Percentiles rank a stretch among this genome's conserved stretches.
Conservation (phyloP, 345 rosid genomes). For the Camelina hispida region DNA sequence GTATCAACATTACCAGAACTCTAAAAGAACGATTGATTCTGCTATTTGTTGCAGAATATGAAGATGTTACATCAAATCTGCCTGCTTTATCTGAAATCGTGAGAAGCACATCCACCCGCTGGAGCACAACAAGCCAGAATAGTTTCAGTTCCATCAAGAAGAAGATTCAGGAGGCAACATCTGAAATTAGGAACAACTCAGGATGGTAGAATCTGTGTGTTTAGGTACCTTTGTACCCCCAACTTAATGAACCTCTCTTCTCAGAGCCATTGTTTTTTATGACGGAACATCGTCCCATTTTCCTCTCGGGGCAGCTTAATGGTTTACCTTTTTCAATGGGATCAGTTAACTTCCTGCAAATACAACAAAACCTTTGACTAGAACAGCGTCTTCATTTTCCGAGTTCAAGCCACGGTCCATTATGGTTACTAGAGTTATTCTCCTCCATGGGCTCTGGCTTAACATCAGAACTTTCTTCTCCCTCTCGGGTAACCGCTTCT, state of each 20-base stretch:
- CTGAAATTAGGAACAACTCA: conserved; percentile 66
- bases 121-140: conserved; percentile 63
- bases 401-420: conserved; percentile 68
- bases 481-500: conserved; percentile 15
- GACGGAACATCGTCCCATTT: conserved; percentile 6
- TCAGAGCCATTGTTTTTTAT: conserved; percentile 1
- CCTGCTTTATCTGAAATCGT: conserved; percentile 70
- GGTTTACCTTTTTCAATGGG: conserved; percentile 4
- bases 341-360: neutral
- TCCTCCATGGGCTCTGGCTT: conserved; percentile 75
- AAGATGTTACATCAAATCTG: conserved; percentile 50
- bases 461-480: conserved; percentile 46
- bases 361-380: neutral
- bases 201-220: conserved; percentile 52
- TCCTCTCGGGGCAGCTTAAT: neutral
- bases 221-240: neutral
- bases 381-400: conserved; percentile 45
- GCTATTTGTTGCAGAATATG: conserved; percentile 65
- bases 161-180: conserved; percentile 81
- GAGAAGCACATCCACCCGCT: conserved; percentile 68
- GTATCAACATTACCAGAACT: conserved; percentile 20
- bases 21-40: conserved; percentile 11
- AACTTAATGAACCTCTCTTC: conserved; percentile 5
- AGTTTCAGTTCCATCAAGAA: conserved; percentile 73
- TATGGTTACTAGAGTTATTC: conserved; percentile 44